phyloP scores from a whole-genome alignment of 768 basidiomycete species.

The Amanita rubescens region DNA sequence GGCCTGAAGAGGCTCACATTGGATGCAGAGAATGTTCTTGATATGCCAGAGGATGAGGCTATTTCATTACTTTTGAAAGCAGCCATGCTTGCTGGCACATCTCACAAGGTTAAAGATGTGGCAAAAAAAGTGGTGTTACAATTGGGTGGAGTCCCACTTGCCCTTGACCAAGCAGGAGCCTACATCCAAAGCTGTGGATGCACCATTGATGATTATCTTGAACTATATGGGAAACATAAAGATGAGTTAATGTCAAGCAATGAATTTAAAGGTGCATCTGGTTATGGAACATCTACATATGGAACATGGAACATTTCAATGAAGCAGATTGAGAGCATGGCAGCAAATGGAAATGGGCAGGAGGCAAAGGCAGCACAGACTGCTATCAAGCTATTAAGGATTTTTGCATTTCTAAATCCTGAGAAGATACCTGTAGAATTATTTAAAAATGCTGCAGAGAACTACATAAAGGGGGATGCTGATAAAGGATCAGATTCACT shows the following conservation, averaged over 20 bases:
- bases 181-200: slow-evolving; percentile 9
- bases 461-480: background rate
- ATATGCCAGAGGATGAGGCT: slow-evolving; percentile 14
- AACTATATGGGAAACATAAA: slow-evolving; percentile 3
- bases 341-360: background rate
- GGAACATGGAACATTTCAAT: slow-evolving; percentile 8
- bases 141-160: slow-evolving; percentile 1
- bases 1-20: slow-evolving; percentile 3
- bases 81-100: background rate
- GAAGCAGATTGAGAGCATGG: slow-evolving; percentile 5
- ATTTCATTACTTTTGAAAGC: slow-evolving; percentile 11
- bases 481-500: background rate
- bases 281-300: slow-evolving; percentile 13
- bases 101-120: background rate
- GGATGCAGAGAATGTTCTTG: background rate
- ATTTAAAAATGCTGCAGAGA: slow-evolving; percentile 9
- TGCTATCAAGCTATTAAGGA: slow-evolving; percentile 12
- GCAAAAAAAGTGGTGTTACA: background rate
- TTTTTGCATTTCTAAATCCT: slow-evolving; percentile 15
- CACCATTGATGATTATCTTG: slow-evolving; percentile 10
- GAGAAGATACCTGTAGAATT: slow-evolving; percentile 10
- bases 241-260: slow-evolving; percentile 6
- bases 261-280: slow-evolving; percentile 8
- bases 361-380: slow-evolving; percentile 6
- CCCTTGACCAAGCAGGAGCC: slow-evolving; percentile 15